A percentile compares a stretch with the other conserved stretches of the same genome.
These are phyloP conservation scores for Rubia tinctorum DNA, from an alignment of 305 asterid species.

Conservation along the genomic window DNA sequence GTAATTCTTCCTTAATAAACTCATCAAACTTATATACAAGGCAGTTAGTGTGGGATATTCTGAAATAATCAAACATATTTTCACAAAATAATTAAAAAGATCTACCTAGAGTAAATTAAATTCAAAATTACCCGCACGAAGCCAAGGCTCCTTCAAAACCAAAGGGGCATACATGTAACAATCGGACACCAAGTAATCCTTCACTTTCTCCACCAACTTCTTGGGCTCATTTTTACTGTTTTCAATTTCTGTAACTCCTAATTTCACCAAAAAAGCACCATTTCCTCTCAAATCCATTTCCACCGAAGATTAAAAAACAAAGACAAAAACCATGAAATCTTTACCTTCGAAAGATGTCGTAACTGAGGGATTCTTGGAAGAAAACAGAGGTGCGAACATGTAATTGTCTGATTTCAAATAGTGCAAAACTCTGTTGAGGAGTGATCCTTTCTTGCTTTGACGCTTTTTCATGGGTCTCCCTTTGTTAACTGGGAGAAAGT, in stretches of 20 bases:
- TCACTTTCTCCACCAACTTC: slow-evolving; percentile 23
- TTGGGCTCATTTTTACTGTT: slow-evolving; percentile 22
- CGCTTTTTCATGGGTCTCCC: slow-evolving; percentile 29
- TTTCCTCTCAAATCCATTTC: background rate
- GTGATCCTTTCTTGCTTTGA: slow-evolving; percentile 22
- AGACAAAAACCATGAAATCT: background rate
- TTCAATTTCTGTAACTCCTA: slow-evolving; percentile 27
- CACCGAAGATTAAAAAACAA: background rate
- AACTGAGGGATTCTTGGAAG: slow-evolving; percentile 17
- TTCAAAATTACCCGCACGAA: slow-evolving; percentile 2
- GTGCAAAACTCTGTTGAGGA: slow-evolving; percentile 26
- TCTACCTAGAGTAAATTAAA: background rate
- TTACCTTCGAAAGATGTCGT: slow-evolving; percentile 34
- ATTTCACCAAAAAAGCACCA: slow-evolving; percentile 10
- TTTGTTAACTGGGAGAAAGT: slow-evolving; percentile 26
- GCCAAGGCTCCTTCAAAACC: slow-evolving; percentile 20
- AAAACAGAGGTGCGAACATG: slow-evolving; percentile 49
- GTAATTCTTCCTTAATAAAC: too few relatives aligned
- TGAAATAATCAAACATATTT: background rate
- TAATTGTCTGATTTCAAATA: slow-evolving; percentile 52
- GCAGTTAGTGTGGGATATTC: too few relatives aligned
- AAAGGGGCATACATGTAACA: slow-evolving; percentile 55
- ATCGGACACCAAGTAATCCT: slow-evolving; percentile 46
- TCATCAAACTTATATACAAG: too few relatives aligned
- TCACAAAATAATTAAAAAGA: background rate